A percentile compares a stretch with the other conserved stretches of the same genome.
phyloP scores from a whole-genome alignment of 2,329 filamentous ascomycete species.

The Calonectria montana region DNA sequence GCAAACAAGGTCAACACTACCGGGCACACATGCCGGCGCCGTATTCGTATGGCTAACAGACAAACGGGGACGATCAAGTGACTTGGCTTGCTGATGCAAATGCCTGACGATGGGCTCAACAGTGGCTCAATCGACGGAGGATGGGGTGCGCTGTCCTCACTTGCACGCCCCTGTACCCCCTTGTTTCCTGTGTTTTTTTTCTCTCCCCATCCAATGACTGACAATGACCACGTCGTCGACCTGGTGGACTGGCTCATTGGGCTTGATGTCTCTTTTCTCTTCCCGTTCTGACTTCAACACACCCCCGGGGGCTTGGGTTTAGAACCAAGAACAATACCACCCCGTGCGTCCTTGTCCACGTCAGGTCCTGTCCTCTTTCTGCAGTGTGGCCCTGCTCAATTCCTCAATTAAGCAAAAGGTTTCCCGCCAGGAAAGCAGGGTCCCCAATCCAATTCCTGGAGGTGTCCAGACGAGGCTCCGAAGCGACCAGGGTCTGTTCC shows the following conservation, averaged over 20 bases:
- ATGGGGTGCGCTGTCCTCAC: not conserved
- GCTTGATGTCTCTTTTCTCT: constrained; percentile 2
- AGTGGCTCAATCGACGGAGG: constrained; percentile 13
- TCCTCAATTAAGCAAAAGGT: constrained; percentile 7
- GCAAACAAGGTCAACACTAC: constrained; percentile 20
- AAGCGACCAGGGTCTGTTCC: constrained; percentile 34
- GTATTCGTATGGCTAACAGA: constrained; percentile 33
- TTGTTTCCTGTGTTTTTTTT: not conserved
- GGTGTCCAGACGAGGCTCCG: constrained; percentile 35
- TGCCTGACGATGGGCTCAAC: not conserved
- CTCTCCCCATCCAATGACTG: not conserved
- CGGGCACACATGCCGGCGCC: constrained; percentile 32
- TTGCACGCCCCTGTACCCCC: not conserved
- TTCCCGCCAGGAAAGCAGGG: constrained; percentile 5
- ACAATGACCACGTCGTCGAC: constrained; percentile 8
- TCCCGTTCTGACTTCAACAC: not conserved
- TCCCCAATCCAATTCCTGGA: constrained; percentile 2
- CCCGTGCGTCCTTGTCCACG: constrained; percentile 1
- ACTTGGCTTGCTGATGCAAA: not conserved
- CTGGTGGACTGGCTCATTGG: not conserved
- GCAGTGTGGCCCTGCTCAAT: not conserved
- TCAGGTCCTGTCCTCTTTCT: not conserved
- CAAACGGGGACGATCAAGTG: constrained; percentile 16
- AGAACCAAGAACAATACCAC: not conserved
- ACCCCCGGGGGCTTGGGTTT: not conserved